Evolutionary conservation across 169 alveolate genomes (phyloP).

Genomic region (Plasmodium billcollinsi): DNA sequence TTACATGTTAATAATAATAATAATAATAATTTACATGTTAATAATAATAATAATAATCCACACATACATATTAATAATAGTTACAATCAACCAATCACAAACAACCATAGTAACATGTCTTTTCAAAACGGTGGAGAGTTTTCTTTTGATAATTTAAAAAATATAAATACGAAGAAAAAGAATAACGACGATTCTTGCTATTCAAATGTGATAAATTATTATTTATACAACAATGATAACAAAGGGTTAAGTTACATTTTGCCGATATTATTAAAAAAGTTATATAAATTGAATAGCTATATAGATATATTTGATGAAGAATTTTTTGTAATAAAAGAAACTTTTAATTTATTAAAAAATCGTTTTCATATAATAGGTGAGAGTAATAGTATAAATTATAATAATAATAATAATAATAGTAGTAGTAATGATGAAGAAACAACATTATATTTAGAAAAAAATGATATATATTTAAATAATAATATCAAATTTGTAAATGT

Average conservation of each 20-base stretch:
- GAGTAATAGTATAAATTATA: conserved; percentile 23
- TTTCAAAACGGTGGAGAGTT: neutral
- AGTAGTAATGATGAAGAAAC: conserved; percentile 47
- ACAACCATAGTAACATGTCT: too few relatives aligned
- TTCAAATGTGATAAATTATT: conserved; percentile 20
- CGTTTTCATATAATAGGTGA: conserved; percentile 52
- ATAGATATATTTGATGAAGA: conserved; percentile 43
- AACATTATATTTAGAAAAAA: conserved; percentile 21
- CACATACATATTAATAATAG: neutral
- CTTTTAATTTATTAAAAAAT: conserved; percentile 38
- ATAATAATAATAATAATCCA: neutral
- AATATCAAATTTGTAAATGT: conserved; percentile 63
- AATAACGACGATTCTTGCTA: conserved; percentile 14
- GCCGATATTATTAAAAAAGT: conserved; percentile 3
- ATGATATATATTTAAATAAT: conserved; percentile 49
- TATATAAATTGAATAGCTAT: conserved; percentile 44
- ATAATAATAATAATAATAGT: neutral
- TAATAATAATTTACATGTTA: neutral
- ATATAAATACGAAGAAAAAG: neutral
- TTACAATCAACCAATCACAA: too few relatives aligned
- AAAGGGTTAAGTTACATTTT: conserved; percentile 26
- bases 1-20: too few relatives aligned
- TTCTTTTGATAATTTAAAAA: neutral
- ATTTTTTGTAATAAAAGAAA: conserved; percentile 55
- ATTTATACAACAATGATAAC: conserved; percentile 28